Base-by-base conservation (phyloP, 2,329 filamentous ascomycete genomes). In the Dothideomycetes sp. region DNA sequence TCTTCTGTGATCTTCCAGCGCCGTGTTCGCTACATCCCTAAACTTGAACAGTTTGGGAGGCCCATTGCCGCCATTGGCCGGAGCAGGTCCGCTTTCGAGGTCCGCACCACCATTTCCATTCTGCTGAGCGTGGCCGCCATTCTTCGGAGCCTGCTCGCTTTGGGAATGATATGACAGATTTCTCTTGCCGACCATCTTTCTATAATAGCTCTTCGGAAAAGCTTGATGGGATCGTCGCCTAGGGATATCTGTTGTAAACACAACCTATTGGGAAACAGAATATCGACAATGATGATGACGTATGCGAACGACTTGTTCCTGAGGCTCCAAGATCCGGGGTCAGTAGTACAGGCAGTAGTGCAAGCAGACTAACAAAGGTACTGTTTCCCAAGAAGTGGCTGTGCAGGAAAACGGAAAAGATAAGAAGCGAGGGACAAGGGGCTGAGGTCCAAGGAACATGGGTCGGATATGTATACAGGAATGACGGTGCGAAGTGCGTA, bases 11-110 rank as follows among this genome's bases (percentile, higher is more conserved):
- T 68, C 60, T 41, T 65, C 62, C 19, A 73, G 50, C 2, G 64
- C 68, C 11, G 61, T 60, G 18, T 63, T 56, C 16, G 66, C 63
- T 0, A 63, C 64, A 55, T 75, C 70, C 34, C 60, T 62, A 49
- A 73, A 73, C 1, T 58, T 51, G 47, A 53, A 61, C 31, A 60
- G 19, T 4, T 52, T 49, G 7, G 57, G 57, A 32, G 51, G 47
- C 31, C 38, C 45, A 31, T 49, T 47, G 37, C 47, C 48, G 30
- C 18, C 32, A 14, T 37, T 41, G 41, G 22, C 22, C 12, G 22
- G 22, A 27, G 22, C 22, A 38, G 43, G 24, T 12, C 47, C 49
- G 34, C 37, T 48, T 29, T 52, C 49, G 11, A 48, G 17, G 17
- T 48, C 46, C 17, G n/a, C 35, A 27, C 22, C 22, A 12, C 12